Conservation (phyloP, 495 filamentous ascomycete species). For the Neurospora sp. region DNA sequence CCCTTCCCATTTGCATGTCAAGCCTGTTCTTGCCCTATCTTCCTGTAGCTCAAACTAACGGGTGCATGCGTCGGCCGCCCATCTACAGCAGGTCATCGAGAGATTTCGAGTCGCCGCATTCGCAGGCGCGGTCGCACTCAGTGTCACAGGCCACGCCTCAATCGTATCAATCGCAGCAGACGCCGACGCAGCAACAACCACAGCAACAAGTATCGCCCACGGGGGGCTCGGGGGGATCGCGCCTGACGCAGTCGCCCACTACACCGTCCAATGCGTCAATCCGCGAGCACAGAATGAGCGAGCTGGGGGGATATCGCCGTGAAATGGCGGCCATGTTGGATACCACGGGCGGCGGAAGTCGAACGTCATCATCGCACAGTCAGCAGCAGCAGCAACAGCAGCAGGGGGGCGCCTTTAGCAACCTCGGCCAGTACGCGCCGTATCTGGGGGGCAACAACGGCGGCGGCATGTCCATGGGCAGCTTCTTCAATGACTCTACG, state of each 20-base stretch:
- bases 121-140: neutral
- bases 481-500: slow-evolving; percentile 57
- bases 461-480: slow-evolving; percentile 24
- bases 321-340: slow-evolving; percentile 57
- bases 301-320: slow-evolving; percentile 56
- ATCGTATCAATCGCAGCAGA: neutral
- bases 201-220: neutral
- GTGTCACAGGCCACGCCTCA: neutral
- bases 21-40: slow-evolving; percentile 18
- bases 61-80: slow-evolving; percentile 19
- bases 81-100: slow-evolving; percentile 17
- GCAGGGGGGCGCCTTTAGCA: slow-evolving; percentile 17
- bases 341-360: slow-evolving; percentile 35
- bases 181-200: neutral
- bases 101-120: slow-evolving; percentile 30
- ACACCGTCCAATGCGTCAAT: slow-evolving; percentile 36
- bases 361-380: slow-evolving; percentile 33
- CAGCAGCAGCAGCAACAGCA: slow-evolving; percentile 29
- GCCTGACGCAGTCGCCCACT: slow-evolving; percentile 37
- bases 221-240: slow-evolving; percentile 23
- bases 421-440: slow-evolving; percentile 32
- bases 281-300: slow-evolving; percentile 41
- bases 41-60: slow-evolving; percentile 16
- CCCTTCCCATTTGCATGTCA: slow-evolving; percentile 1
- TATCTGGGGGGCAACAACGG: slow-evolving; percentile 35